Base-by-base conservation (phyloP, 768 basidiomycete genomes). In the Auriscalpium vulgare region DNA sequence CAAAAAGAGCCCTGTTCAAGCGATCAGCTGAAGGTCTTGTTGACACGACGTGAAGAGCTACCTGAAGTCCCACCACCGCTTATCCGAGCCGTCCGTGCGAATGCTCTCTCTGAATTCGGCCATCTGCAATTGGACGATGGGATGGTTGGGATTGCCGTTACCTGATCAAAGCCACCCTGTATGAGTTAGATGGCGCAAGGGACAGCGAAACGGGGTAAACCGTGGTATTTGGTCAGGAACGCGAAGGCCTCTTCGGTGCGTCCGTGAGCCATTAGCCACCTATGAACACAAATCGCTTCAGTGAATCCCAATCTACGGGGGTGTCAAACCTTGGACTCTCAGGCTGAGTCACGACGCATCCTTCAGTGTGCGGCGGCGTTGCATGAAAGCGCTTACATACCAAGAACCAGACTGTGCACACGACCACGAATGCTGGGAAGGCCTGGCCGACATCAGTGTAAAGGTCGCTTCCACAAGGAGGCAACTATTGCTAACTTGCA, bases 201-300 rank as follows among this genome's bases (percentile, higher is more conserved):
- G 17, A 48, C 19, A 21, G 16, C 16, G 1, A 49, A 35, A 21
- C 4, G 29, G 34, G 17, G 47, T 8, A 17, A 9, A 53, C 51
- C 51, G n/a, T 53, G 51, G 40, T 53, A 53, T 44, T 45, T 53
- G 5, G 43, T 45, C 5, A 53, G 37, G 51, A 53, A 53, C 4
- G 38, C 43, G 21, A 53, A 53, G 0, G 51, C 51, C 40, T 43
- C 51, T 37, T 43, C 38, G 10, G 17, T 34, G 8, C 51, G 51
- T 13, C 51, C 51, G 13, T 53, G 51, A n/a, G 51, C 51, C 51
- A 53, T 53, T 29, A 44, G 40, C 51, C 51, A 53, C n/a, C 50
- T 51, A 23, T 34, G 19, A 19, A 21, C 17, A 14, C n/a, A 29
- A 9, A n/a, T 23, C 6, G 17, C 47, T 10, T 16, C 10, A 17